A percentile compares a stretch with the other conserved stretches of the same genome.
These are phyloP conservation scores for Inga laurina DNA, from an alignment of 306 rosid genomes.

Conservation along the genomic window DNA sequence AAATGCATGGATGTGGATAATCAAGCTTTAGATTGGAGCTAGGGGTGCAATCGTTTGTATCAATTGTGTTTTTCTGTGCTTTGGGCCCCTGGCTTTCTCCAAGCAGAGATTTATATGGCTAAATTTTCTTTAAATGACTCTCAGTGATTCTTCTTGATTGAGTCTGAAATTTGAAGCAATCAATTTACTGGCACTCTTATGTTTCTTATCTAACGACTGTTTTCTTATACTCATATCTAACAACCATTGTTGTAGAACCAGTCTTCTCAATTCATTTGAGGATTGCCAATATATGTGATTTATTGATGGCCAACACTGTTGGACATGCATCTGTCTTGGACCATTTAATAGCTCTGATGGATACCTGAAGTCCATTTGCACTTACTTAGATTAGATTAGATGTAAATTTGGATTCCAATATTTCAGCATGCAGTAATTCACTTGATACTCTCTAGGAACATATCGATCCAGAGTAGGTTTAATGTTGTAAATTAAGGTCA, in stretches of 20 bases:
- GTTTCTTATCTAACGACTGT: background rate
- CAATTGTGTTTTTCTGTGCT: slow-evolving; percentile 16
- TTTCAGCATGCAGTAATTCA: slow-evolving; percentile 2
- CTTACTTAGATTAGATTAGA: background rate
- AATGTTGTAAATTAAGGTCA: background rate
- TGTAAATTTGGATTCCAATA: background rate
- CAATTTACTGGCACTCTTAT: background rate
- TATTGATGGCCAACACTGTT: background rate
- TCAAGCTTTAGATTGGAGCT: slow-evolving; percentile 4
- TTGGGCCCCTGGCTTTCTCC: background rate
- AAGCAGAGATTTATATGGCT: background rate
- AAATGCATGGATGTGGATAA: background rate
- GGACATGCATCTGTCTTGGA: slow-evolving; percentile 5
- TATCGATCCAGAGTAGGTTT: slow-evolving; percentile 1
- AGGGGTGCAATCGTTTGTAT: slow-evolving; percentile 11
- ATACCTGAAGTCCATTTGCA: slow-evolving; percentile 5
- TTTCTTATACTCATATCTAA: background rate
- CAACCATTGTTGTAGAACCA: background rate
- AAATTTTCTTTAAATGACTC: slow-evolving; percentile 14
- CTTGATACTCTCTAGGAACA: background rate
- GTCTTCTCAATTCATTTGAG: slow-evolving; percentile 10
- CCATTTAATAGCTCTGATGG: slow-evolving; percentile 1
- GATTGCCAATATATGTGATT: slow-evolving; percentile 1
- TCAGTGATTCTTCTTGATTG: slow-evolving; percentile 13
- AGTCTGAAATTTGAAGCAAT: background rate